Percentiles rank a stretch among this genome's conserved stretches.
Conservation (phyloP, 164 flowering plant genomes). For the Berberis thunbergii region DNA sequence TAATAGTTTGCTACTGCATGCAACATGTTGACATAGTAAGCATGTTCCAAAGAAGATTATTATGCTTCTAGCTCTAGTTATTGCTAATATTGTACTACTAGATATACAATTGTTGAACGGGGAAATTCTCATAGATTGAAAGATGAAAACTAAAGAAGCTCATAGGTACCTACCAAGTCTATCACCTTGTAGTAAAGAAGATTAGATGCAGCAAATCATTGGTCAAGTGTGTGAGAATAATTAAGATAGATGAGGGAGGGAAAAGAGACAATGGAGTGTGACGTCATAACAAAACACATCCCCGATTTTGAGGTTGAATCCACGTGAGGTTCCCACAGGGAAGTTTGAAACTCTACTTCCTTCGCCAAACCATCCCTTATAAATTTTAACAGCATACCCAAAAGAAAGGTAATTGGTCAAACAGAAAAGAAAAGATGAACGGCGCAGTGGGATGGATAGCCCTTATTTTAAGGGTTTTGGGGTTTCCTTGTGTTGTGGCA, state of each 20-base stretch:
- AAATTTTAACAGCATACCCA: neutral
- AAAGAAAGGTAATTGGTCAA: neutral
- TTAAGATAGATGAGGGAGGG: neutral
- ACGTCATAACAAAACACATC: constrained; percentile 7
- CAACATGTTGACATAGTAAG: too few relatives aligned
- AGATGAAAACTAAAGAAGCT: too few relatives aligned
- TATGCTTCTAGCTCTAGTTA: too few relatives aligned
- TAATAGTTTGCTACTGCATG: too few relatives aligned
- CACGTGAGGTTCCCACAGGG: constrained; percentile 18
- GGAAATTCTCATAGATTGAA: too few relatives aligned
- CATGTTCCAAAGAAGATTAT: too few relatives aligned
- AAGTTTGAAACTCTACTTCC: neutral
- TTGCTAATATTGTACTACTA: too few relatives aligned
- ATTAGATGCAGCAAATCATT: too few relatives aligned
- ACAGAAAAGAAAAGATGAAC: constrained; percentile 16
- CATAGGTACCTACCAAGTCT: too few relatives aligned
- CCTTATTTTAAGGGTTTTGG: constrained; percentile 27
- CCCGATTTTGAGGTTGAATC: constrained; percentile 28
- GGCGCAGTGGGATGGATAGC: constrained; percentile 21
- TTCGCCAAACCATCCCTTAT: constrained; percentile 5
- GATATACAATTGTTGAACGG: too few relatives aligned
- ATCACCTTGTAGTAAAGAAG: too few relatives aligned
- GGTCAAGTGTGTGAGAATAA: constrained; percentile 1
- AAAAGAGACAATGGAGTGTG: neutral
- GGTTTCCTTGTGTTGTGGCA: constrained; percentile 10